Evolutionary conservation across 1,284 basidiomycete species (phyloP).

Genomic region (Ustanciosporium gigantosporum): DNA sequence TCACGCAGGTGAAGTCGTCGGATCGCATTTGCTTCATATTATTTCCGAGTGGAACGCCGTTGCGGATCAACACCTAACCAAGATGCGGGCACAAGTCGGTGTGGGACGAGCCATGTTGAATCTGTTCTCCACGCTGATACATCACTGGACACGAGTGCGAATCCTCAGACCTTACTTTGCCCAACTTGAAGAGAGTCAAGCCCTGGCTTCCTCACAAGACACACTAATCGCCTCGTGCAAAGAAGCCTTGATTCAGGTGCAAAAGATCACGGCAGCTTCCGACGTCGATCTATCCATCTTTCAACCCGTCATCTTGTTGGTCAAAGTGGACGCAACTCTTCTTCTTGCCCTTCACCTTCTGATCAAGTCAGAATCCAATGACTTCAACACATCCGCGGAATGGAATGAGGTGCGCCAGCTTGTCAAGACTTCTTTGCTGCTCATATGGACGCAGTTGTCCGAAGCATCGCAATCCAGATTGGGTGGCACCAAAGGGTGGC

Average conservation of each 20-base stretch:
- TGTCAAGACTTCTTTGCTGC: constrained; percentile 13
- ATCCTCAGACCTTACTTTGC: constrained; percentile 14
- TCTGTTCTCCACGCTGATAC: constrained; percentile 20
- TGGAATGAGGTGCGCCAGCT: constrained; percentile 8
- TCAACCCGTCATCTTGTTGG: constrained; percentile 10
- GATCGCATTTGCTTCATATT: constrained; percentile 1
- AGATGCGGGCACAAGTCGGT: constrained; percentile 8
- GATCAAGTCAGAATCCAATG: constrained; percentile 5
- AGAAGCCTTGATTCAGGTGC: constrained; percentile 18
- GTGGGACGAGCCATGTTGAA: constrained; percentile 14
- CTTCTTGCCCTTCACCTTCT: constrained; percentile 20
- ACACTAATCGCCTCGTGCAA: constrained; percentile 16
- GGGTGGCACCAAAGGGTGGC: constrained; percentile 7
- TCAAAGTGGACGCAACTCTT: constrained; percentile 23
- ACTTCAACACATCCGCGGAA: constrained; percentile 8
- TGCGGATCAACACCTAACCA: constrained; percentile 12
- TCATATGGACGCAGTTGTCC: constrained; percentile 18
- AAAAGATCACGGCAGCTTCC: constrained; percentile 15
- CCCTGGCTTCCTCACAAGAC: constrained; percentile 4
- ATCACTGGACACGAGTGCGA: constrained; percentile 30
- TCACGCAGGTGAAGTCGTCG: background rate
- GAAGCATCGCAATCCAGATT: constrained; percentile 7
- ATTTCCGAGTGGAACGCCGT: constrained; percentile 17
- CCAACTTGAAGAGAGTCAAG: constrained; percentile 4
- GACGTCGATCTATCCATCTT: constrained; percentile 34